phyloP scores from a whole-genome alignment of 257 asterid species.

The Solanum virginianum region DNA sequence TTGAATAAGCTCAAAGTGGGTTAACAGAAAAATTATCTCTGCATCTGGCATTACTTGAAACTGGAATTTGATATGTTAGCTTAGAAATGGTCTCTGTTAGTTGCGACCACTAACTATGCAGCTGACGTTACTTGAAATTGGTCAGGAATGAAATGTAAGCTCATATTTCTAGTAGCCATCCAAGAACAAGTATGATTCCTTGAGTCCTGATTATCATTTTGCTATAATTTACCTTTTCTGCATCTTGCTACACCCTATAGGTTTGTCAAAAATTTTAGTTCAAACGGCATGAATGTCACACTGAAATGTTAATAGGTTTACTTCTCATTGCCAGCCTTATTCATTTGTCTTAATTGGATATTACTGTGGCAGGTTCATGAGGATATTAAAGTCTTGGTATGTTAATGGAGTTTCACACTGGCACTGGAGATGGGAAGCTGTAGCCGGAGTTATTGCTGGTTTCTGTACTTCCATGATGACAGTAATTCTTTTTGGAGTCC shows the following conservation, averaged over 20 bases:
- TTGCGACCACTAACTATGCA: background rate
- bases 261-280: background rate
- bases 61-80: background rate
- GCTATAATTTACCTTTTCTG: background rate
- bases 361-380: conserved; percentile 42
- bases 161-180: background rate
- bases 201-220: background rate
- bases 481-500: conserved; percentile 24
- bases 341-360: background rate
- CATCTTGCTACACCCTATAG: background rate
- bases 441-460: conserved; percentile 52
- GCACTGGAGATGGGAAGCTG: conserved; percentile 65
- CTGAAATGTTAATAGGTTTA: background rate
- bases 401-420: conserved; percentile 19
- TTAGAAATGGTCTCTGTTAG: background rate
- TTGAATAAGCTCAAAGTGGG: background rate
- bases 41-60: background rate
- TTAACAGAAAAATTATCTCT: background rate
- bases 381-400: conserved; percentile 46
- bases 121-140: background rate
- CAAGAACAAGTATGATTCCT: background rate
- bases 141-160: background rate
- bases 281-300: background rate
- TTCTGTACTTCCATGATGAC: conserved; percentile 46
- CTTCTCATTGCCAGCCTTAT: background rate